Evolutionary conservation across 805 yeast genomes (phyloP), one percentile per base, ranked within the genome.

Genomic region (Candida insectorum): DNA sequence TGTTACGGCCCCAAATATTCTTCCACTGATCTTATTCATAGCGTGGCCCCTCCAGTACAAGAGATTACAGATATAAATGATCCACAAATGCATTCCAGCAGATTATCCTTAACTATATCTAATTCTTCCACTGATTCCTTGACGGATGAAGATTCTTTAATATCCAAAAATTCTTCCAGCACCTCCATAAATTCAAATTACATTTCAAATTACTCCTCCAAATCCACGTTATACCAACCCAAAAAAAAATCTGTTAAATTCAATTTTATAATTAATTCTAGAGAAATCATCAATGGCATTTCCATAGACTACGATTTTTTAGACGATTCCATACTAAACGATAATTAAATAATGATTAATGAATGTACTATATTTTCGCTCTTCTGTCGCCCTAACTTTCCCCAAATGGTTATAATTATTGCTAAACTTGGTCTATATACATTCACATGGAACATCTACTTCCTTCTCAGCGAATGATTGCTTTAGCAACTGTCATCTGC

Each of bases 1-100:
- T 58, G 75, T 31, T 75, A 69, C 44, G 81, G 80, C 1, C 80
- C 81, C 14, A 58, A 60, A 36, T 43, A 36, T 27, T 20, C 24
- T 13, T 24, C 19, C 24, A 39, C 27, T 9, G 41, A 35, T n/a
- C 31, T 32, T 11, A 33, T 31, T n/a, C 8, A 26, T 7, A 10
- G 9, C 6, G 7, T 13, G 7, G 14, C 19, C 6, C 18, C 29
- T 9, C 14, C 19, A 8, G 6, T 6, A 11, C 13, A 15, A 7
- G 27, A 14, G 4, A n/a, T 20, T 5, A 31, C 35, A 24, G 35
- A 36, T 20, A 19, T 27, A 24, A 10, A 24, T 12, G 23, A 20
- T 20, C n/a, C n/a, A n/a, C n/a, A n/a, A n/a, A n/a, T n/a, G n/a
- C n/a, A n/a, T 20, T 20, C 22, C 22, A 8, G 7, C 11, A 20